Evolutionary conservation across 2,329 filamentous ascomycete genomes (phyloP).

Genomic region (Microdochium nivale): DNA sequence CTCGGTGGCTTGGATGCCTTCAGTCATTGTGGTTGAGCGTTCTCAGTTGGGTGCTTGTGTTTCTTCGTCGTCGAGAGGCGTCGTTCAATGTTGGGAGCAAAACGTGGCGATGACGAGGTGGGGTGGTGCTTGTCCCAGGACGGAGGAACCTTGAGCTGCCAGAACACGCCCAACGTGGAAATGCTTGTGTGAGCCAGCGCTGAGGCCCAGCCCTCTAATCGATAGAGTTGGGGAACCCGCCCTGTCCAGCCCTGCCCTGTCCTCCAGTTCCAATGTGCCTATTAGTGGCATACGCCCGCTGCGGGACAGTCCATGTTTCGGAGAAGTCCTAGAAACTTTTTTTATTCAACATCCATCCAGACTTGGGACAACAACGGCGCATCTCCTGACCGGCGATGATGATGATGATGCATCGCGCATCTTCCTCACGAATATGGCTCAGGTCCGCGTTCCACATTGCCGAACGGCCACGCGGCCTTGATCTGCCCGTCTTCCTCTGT

Average conservation of each 20-base stretch:
- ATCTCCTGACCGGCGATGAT: background rate
- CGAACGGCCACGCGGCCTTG: constrained; percentile 23
- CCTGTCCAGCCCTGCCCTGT: too few relatives aligned
- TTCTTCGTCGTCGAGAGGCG: constrained; percentile 6
- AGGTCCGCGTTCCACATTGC: constrained; percentile 31
- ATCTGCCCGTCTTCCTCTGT: constrained; percentile 40
- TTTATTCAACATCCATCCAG: too few relatives aligned
- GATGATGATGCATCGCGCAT: constrained; percentile 32
- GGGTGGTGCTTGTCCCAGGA: background rate
- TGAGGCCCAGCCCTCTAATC: background rate
- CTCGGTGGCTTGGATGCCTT: constrained; percentile 20
- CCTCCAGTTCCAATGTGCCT: too few relatives aligned
- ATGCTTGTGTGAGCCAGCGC: background rate
- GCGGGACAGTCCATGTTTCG: background rate
- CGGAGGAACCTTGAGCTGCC: too few relatives aligned
- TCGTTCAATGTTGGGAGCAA: constrained; percentile 6
- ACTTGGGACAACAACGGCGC: too few relatives aligned
- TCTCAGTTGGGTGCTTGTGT: background rate
- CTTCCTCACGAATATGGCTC: constrained; percentile 33
- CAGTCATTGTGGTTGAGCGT: constrained; percentile 13
- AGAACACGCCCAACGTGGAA: too few relatives aligned
- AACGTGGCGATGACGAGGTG: background rate
- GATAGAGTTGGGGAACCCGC: background rate
- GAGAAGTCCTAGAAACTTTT: too few relatives aligned
- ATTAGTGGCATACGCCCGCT: background rate